phyloP scores from a whole-genome alignment of 2,329 filamentous ascomycete species.

The Blumeriella jaapii region DNA sequence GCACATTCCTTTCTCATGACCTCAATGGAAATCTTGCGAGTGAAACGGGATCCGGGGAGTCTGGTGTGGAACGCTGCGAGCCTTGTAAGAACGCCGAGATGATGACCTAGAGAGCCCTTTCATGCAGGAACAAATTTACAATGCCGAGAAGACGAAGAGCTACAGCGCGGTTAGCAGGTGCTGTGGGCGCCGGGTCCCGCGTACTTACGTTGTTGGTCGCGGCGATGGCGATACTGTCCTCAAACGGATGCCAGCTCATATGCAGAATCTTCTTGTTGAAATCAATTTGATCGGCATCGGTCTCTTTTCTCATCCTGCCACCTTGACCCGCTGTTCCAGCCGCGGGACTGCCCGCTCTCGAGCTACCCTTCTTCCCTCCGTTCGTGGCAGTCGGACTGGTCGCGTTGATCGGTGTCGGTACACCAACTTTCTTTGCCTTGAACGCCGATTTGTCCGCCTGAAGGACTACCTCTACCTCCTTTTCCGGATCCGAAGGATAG shows the following conservation, averaged over 20 bases:
- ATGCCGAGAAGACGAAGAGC: constrained; percentile 70
- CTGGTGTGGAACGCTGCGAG: constrained; percentile 16
- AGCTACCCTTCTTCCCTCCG: constrained; percentile 75
- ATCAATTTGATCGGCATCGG: constrained; percentile 97
- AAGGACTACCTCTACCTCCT: constrained; percentile 92
- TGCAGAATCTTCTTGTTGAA: constrained; percentile 99
- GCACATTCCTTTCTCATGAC: constrained; percentile 20
- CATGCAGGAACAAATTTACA: constrained; percentile 36
- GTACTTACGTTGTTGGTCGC: constrained; percentile 94
- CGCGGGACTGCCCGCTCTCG: constrained; percentile 78
- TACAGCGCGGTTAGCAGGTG: constrained; percentile 27
- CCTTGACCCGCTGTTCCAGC: constrained; percentile 63
- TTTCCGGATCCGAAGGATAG: constrained; percentile 89
- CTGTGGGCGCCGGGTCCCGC: background rate
- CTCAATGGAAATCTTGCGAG: constrained; percentile 14
- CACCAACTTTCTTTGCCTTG: constrained; percentile 98
- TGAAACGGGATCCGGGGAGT: constrained; percentile 16
- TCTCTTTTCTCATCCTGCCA: constrained; percentile 96
- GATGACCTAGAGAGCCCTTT: constrained; percentile 24
- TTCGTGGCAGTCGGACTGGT: constrained; percentile 60
- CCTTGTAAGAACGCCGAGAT: constrained; percentile 25
- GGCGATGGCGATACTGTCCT: constrained; percentile 98
- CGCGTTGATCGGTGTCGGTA: constrained; percentile 92
- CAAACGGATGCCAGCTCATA: constrained; percentile 99
- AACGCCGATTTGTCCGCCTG: constrained; percentile 98